Percentiles rank a stretch among this genome's conserved stretches.
Evolutionary conservation across 345 rosid species (phyloP).

Genomic region (Boechera retrofracta): DNA sequence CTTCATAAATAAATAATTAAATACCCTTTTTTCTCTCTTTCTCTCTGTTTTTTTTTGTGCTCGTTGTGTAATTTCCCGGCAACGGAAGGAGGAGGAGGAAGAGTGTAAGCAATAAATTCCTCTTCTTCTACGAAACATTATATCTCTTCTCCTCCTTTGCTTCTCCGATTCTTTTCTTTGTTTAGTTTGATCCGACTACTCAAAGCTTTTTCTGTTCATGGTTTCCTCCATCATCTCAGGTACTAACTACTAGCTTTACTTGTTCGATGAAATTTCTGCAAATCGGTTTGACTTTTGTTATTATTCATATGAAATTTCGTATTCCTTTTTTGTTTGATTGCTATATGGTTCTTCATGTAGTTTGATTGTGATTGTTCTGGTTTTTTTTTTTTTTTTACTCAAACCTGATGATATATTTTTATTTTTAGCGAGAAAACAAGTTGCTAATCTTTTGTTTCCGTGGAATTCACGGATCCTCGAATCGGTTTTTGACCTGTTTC

Average conservation of each 20-base stretch:
- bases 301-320: background rate
- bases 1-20: too few species aligned
- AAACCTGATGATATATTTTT: constrained; percentile 4
- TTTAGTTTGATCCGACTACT: constrained; percentile 27
- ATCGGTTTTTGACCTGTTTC: constrained; percentile 8
- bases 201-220: constrained; percentile 28
- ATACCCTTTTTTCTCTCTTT: background rate
- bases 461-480: too few species aligned
- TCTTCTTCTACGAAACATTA: constrained; percentile 78
- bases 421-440: background rate
- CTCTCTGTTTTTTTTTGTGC: background rate
- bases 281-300: constrained; percentile 23
- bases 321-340: background rate
- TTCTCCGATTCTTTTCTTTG: constrained; percentile 37
- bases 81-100: constrained; percentile 78
- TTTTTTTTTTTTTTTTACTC: background rate
- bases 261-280: background rate
- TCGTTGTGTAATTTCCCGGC: constrained; percentile 68
- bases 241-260: constrained; percentile 2
- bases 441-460: too few species aligned
- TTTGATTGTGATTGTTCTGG: constrained; percentile 37
- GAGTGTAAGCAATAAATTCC: constrained; percentile 82
- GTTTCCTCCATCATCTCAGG: constrained; percentile 43
- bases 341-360: background rate
- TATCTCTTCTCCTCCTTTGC: constrained; percentile 41